A percentile compares a stretch with the other conserved stretches of the same genome.
phyloP scores from a whole-genome alignment of 2,329 filamentous ascomycete species.

The Botrytis hyacinthi region DNA sequence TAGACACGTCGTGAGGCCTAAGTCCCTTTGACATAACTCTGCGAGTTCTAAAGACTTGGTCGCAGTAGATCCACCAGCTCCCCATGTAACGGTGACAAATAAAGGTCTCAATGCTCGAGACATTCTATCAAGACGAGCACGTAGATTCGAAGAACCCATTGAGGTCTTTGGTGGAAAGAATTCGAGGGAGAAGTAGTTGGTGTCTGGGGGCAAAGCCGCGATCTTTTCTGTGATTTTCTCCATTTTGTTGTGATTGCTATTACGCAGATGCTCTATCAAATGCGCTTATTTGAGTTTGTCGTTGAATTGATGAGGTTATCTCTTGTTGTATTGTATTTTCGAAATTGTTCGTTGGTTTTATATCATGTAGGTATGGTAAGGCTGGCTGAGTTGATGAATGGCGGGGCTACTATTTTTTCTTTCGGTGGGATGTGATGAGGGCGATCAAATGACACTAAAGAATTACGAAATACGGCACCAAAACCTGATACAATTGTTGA shows the following conservation, averaged over 20 bases:
- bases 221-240: constrained; percentile 96
- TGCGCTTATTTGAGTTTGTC: not conserved
- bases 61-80: constrained; percentile 88
- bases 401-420: constrained; percentile 14
- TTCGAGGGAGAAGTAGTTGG: constrained; percentile 91
- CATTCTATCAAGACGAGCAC: constrained; percentile 93
- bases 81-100: constrained; percentile 98
- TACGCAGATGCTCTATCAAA: not conserved
- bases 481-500: not conserved
- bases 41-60: constrained; percentile 90
- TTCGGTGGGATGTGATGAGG: not conserved
- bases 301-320: not conserved
- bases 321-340: not conserved
- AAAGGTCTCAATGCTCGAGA: constrained; percentile 83
- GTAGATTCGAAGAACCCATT: constrained; percentile 93
- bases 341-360: not conserved
- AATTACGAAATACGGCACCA: not conserved
- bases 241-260: constrained; percentile 26
- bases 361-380: constrained; percentile 7
- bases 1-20: constrained; percentile 90
- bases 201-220: constrained; percentile 76
- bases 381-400: constrained; percentile 1
- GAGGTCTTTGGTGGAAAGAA: constrained; percentile 98
- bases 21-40: constrained; percentile 88
- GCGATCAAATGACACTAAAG: constrained; percentile 5